Evolutionary conservation across 345 rosid genomes (phyloP).

Genomic region (Eucalyptus pauciflora): DNA sequence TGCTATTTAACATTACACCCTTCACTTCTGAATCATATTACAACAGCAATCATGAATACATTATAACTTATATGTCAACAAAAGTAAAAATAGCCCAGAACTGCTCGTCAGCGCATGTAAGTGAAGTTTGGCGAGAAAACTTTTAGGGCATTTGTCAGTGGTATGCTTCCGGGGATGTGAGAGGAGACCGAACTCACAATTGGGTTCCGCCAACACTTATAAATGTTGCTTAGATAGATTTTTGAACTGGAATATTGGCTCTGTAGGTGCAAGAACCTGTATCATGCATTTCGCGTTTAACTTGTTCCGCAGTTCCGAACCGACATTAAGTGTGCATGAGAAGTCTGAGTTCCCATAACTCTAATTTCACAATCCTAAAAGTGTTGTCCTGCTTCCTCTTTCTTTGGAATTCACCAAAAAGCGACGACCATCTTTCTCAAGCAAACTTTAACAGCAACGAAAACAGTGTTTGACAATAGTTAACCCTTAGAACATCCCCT

Average conservation of each 20-base stretch:
- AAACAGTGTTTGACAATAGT: not conserved
- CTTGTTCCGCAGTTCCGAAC: not conserved
- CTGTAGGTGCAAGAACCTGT: not conserved
- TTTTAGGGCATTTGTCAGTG: not conserved
- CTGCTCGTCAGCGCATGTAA: not conserved
- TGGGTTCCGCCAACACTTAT: not conserved
- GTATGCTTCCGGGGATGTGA: not conserved
- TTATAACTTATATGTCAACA: not conserved
- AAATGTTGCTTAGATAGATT: not conserved
- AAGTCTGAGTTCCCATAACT: not conserved
- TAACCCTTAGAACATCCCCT: not conserved
- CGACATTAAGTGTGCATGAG: not conserved
- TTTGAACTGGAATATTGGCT: not conserved
- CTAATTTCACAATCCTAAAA: not conserved
- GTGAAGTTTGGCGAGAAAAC: not conserved
- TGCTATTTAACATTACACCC: not conserved
- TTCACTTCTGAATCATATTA: not conserved
- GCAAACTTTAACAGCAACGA: not conserved
- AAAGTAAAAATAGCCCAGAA: not conserved
- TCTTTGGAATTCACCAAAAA: not conserved
- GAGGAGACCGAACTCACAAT: not conserved
- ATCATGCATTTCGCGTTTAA: not conserved
- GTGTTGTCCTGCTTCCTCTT: not conserved
- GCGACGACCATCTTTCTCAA: not conserved
- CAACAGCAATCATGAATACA: not conserved